Evolutionary conservation across 176 grass and related monocot genomes (phyloP).

Genomic region (Phoenix dactylifera): DNA sequence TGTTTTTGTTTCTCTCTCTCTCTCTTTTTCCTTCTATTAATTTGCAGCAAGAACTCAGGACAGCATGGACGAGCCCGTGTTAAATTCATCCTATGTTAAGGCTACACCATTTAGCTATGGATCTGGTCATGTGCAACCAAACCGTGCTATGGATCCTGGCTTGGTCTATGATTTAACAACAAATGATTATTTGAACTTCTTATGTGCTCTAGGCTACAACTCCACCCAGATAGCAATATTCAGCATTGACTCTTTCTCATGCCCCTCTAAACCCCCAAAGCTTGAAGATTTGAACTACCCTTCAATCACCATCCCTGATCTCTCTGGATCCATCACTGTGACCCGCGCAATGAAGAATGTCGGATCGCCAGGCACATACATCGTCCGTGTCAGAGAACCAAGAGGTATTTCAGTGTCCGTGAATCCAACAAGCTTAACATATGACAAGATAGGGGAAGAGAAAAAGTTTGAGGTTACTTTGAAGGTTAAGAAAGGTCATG

Average conservation of each 20-base stretch:
- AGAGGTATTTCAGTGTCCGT: conserved; percentile 46
- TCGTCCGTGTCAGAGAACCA: conserved; percentile 26
- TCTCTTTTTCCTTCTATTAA: no score
- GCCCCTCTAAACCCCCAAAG: conserved; percentile 13
- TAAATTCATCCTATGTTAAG: conserved; percentile 11
- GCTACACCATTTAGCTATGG: conserved; percentile 66
- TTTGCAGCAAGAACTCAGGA: conserved; percentile 37
- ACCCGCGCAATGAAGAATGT: conserved; percentile 47
- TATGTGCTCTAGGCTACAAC: conserved; percentile 61
- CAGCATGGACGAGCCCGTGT: conserved; percentile 17
- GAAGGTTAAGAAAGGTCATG: background rate
- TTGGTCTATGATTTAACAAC: conserved; percentile 50
- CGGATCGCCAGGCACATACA: conserved; percentile 35
- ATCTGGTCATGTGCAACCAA: conserved; percentile 47
- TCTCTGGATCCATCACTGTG: conserved; percentile 8
- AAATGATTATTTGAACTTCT: conserved; percentile 57
- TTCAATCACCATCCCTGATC: conserved; percentile 32
- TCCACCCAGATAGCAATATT: conserved; percentile 20
- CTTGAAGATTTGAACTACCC: conserved; percentile 62
- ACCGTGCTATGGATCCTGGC: conserved; percentile 48
- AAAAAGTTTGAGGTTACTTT: conserved; percentile 51
- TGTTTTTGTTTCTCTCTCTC: no score
- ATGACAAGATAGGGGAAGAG: conserved; percentile 34
- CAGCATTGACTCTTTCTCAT: conserved; percentile 21
- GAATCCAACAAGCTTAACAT: conserved; percentile 24